These are phyloP conservation scores for Trichoderma guizhouense DNA, from an alignment of 2,329 filamentous ascomycete genomes.

Conservation along the genomic window DNA sequence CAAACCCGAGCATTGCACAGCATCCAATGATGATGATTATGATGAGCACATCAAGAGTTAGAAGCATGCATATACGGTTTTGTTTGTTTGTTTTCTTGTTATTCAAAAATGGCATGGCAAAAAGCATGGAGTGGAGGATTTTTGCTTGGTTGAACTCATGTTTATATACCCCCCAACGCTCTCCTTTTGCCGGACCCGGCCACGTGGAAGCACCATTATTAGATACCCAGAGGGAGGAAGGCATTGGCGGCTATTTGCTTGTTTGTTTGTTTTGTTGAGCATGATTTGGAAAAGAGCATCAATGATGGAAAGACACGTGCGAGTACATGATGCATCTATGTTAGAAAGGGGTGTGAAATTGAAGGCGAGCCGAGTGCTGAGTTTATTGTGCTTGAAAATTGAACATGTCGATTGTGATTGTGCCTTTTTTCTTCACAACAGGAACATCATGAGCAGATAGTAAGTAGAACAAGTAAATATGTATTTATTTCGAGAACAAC, in stretches of 20 bases:
- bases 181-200: slow-evolving; percentile 1
- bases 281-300: background rate
- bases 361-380: background rate
- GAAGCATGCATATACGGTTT: background rate
- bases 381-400: background rate
- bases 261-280: background rate
- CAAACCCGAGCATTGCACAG: background rate
- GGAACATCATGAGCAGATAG: background rate
- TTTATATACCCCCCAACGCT: slow-evolving; percentile 10
- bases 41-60: background rate
- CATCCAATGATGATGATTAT: background rate
- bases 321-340: background rate
- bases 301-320: background rate
- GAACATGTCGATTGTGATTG: background rate
- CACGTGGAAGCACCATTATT: slow-evolving; percentile 1
- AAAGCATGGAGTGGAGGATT: slow-evolving; percentile 7
- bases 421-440: background rate
- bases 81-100: background rate
- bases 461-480: background rate
- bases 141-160: background rate
- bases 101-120: background rate
- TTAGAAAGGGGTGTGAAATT: background rate
- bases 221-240: slow-evolving; percentile 9
- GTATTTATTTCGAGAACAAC: background rate
- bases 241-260: background rate